Conservation (phyloP, 352 stramenopile genomes). For the Phytophthora ohioensis region DNA sequence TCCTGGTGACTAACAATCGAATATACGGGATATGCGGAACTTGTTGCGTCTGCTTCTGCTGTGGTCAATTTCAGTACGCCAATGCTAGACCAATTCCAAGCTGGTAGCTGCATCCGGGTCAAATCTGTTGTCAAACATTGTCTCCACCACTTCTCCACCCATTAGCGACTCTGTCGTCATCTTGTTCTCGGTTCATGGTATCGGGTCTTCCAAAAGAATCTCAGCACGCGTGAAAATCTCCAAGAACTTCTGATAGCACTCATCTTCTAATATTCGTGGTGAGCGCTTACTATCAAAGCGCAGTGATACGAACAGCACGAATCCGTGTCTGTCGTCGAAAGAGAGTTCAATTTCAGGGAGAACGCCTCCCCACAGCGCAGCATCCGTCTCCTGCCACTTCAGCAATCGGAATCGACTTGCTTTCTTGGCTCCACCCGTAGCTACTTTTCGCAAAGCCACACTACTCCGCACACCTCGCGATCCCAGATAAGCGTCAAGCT, state of each 20-base stretch:
- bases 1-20: not conserved
- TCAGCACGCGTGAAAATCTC: constrained; percentile 52
- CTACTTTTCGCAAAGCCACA: constrained; percentile 36
- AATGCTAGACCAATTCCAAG: not conserved
- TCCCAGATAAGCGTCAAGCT: constrained; percentile 44
- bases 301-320: constrained; percentile 67
- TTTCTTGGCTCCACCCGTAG: constrained; percentile 34
- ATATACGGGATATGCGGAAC: not conserved
- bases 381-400: constrained; percentile 91
- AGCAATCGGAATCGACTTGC: constrained; percentile 88
- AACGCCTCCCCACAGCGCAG: constrained; percentile 84
- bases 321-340: constrained; percentile 70
- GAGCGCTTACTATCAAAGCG: constrained; percentile 58
- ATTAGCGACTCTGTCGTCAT: not conserved
- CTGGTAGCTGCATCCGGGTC: too few relatives aligned
- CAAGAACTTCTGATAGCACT: constrained; percentile 51
- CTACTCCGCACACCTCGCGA: constrained; percentile 37
- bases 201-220: constrained; percentile 32
- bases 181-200: constrained; percentile 17
- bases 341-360: constrained; percentile 81
- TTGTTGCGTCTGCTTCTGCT: not conserved
- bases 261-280: constrained; percentile 47
- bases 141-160: not conserved
- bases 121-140: not conserved
- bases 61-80: not conserved